Base-by-base conservation (phyloP, 1,284 basidiomycete species). In the Ustilago loliicola region DNA sequence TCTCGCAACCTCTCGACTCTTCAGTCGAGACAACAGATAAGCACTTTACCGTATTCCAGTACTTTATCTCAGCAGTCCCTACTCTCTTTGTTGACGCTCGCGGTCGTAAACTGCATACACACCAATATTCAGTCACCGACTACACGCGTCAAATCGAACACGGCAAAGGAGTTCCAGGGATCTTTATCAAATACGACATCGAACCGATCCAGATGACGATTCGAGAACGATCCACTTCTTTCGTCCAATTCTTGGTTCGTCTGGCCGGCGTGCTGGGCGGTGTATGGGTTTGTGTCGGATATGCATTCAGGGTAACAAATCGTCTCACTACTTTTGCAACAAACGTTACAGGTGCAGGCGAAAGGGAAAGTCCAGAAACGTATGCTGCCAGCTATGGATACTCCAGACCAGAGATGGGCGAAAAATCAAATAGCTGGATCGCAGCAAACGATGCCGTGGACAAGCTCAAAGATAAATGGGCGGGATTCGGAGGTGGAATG, bases 101-200 rank as follows among this genome's bases (percentile, higher is more conserved):
- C 89, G 66, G 90, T 87, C 63, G 85, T 58, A 29, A 90, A n/a
- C 79, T 90, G 25, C 87, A 91, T 34, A 99, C 96, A 0, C 92
- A 95, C 82, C 93, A 98, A 87, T 98, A 99, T 88, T 94, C 93
- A 56, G 96, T 98, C 1, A 98, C 94, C 0, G 94, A 98, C 87
- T 96, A 98, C 86, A 91, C 91, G 2, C 91, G 94, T 15, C 89
- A 90, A 17, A 89, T 97, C 13, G 89, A 92, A 52, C 93, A 95
- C 83, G 91, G 93, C 69, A 87, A 89, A 29, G 94, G 93, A 4
- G 92, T 94, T 0, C 96, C 96, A 0, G 88, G 87, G 21, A 79
- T 86, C 63, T 86, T 85, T 62, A 81, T 86, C 72, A 85, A 85
- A 86, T 98, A 95, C 85, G 96, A 99, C 74, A 88, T 98, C 30